Evolutionary conservation across 305 asterid genomes (phyloP), one percentile per base, ranked within the genome.

Genomic region (Fraxinus velutina): DNA sequence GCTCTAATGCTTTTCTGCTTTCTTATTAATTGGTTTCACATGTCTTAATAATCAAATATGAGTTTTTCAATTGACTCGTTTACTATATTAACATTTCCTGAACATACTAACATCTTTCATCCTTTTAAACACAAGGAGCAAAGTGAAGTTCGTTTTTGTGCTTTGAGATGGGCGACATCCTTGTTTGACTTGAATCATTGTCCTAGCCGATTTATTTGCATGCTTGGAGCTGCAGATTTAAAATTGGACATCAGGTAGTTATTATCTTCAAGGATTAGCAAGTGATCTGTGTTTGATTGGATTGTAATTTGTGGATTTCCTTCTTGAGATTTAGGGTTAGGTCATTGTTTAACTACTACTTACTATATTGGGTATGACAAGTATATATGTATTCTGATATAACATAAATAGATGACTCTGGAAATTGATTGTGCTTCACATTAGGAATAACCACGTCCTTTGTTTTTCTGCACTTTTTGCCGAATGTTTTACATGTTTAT

Each of bases 61-160:
- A 79, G 24, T 30, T 62, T 52, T 13, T 81, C 24, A 42, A 47
- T 33, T 73, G 36, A 36, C 64, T 73, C 52, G 32, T 30, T 37
- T 50, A 36, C 80, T 37, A 15, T 24, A 75, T 24, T 52, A 17
- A 22, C 70, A 19, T 82, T 60, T 87, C 37, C 36, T 81, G 74
- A 30, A 22, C 77, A 80, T 84, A 66, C 82, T 77, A 77, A 24
- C 73, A 66, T 47, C 42, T 15, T 75, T 80, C 72, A 21, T 74
- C 76, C 62, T 82, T 88, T 84, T 78, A 70, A 79, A 27, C 81
- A 42, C 83, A 74, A 96, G 99, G 99, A 93, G 89, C 97, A 94
- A 96, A 89, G 96, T 82, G 98, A 96, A 90, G 98, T 94, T 78
- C 99, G 99, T 76, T 96, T 94, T 87, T 96, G 98, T 90, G 97